A percentile compares a stretch with the other conserved stretches of the same genome.
Conservation (phyloP, 2,329 filamentous ascomycete species). For the Ceratocystiopsis brevicomis region DNA sequence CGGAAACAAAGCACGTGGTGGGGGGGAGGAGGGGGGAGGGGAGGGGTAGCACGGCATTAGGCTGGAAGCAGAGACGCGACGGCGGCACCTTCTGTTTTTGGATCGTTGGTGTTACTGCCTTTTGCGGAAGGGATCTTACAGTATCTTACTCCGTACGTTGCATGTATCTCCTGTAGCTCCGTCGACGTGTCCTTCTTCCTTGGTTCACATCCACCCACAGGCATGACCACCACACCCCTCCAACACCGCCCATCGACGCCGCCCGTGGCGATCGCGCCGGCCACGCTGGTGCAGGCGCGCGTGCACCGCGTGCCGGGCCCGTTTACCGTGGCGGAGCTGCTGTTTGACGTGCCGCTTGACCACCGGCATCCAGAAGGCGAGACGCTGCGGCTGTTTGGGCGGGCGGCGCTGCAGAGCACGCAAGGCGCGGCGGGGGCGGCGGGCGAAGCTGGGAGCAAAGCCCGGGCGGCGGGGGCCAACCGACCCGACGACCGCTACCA, state of each 20-base stretch:
- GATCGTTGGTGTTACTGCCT: too few relatives aligned
- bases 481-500: conserved; percentile 1
- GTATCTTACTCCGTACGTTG: too few relatives aligned
- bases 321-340: conserved; percentile 57
- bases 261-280: background rate
- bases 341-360: conserved; percentile 74
- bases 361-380: conserved; percentile 42
- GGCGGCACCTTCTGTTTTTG: too few relatives aligned
- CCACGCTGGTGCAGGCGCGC: conserved; percentile 2
- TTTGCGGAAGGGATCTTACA: too few relatives aligned
- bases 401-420: conserved; percentile 50
- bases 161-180: too few relatives aligned
- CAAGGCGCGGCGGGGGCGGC: conserved; percentile 7
- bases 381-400: conserved; percentile 58
- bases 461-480: conserved; percentile 1
- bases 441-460: too few relatives aligned
- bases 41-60: too few relatives aligned
- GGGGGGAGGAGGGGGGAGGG: too few relatives aligned
- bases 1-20: too few relatives aligned
- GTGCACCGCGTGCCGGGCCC: conserved; percentile 6
- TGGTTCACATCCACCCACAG: too few relatives aligned
- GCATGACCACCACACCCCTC: background rate
- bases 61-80: too few relatives aligned
- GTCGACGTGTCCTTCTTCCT: too few relatives aligned
- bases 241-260: background rate